These are phyloP conservation scores for Ilyonectria mors-panacis DNA, from an alignment of 2,329 filamentous ascomycete genomes.

Conservation along the genomic window DNA sequence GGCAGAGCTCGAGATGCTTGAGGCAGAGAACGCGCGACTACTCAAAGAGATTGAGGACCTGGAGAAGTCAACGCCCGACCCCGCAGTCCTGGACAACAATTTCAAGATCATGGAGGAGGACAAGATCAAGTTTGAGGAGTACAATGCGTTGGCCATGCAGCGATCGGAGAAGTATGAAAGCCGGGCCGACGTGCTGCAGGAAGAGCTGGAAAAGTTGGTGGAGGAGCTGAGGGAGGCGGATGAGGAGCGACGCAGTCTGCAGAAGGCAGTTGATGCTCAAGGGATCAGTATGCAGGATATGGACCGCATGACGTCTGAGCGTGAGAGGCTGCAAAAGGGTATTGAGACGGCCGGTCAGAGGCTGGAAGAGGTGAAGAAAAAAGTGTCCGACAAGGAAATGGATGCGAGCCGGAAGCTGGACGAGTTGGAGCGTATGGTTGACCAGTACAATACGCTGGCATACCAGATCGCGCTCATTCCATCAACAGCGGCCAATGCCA, in stretches of 20 bases:
- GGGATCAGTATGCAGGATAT: constrained; percentile 98
- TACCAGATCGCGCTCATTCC: constrained; percentile 96
- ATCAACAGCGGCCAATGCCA: constrained; percentile 85
- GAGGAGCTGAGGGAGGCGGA: constrained; percentile 85
- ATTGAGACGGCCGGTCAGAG: constrained; percentile 83
- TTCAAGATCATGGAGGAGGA: constrained; percentile 97
- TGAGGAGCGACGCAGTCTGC: constrained; percentile 83
- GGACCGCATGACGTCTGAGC: constrained; percentile 97
- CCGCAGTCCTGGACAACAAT: constrained; percentile 87
- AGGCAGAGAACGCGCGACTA: constrained; percentile 86
- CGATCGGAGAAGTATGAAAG: constrained; percentile 91
- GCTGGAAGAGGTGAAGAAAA: constrained; percentile 88
- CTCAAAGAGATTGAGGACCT: constrained; percentile 90
- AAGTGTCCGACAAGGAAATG: constrained; percentile 87
- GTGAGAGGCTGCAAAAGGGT: constrained; percentile 91
- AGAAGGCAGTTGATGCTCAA: constrained; percentile 90
- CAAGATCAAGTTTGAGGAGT: constrained; percentile 94
- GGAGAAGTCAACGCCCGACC: constrained; percentile 87
- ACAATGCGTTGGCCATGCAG: constrained; percentile 86
- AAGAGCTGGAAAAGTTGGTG: constrained; percentile 85
- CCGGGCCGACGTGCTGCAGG: constrained; percentile 85
- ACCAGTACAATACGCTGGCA: constrained; percentile 92
- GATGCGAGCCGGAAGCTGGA: constrained; percentile 90
- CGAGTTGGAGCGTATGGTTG: constrained; percentile 90
- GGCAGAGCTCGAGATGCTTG: constrained; percentile 86